Evolutionary conservation across 768 basidiomycete genomes (phyloP).

Genomic region (Tricholoma matsutake): DNA sequence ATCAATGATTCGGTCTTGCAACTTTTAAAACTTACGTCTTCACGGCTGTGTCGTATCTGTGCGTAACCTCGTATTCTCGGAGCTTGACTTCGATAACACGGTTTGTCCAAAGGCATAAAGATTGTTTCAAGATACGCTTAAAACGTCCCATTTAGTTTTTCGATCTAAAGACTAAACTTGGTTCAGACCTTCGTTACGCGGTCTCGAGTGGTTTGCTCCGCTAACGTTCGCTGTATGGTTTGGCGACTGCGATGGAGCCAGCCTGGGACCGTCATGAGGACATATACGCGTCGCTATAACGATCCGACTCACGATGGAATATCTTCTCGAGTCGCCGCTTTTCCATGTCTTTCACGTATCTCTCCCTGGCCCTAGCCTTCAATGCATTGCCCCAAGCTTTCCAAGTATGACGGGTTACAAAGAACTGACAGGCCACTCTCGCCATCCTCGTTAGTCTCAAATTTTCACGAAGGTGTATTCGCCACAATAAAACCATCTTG

Average conservation of each 20-base stretch:
- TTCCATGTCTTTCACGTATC: slow-evolving; percentile 43
- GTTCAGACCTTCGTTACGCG: slow-evolving; percentile 38
- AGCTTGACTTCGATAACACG: slow-evolving; percentile 72
- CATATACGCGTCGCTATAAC: neutral
- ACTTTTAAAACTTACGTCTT: slow-evolving; percentile 28
- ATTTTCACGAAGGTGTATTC: slow-evolving; percentile 46
- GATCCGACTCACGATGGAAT: slow-evolving; percentile 14
- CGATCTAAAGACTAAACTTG: neutral
- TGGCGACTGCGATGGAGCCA: slow-evolving; percentile 44
- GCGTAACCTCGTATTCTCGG: slow-evolving; percentile 62
- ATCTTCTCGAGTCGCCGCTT: slow-evolving; percentile 25
- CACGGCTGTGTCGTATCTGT: slow-evolving; percentile 35
- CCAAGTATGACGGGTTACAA: slow-evolving; percentile 48
- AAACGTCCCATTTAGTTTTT: neutral
- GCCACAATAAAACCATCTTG: slow-evolving; percentile 51
- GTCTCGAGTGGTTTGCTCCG: slow-evolving; percentile 41
- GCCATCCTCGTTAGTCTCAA: slow-evolving; percentile 53
- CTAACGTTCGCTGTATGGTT: slow-evolving; percentile 37
- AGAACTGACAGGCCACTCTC: slow-evolving; percentile 47
- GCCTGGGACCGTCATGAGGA: slow-evolving; percentile 28
- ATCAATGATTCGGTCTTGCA: neutral
- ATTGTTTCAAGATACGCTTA: slow-evolving; percentile 50
- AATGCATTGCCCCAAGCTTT: slow-evolving; percentile 45
- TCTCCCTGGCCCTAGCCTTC: slow-evolving; percentile 41
- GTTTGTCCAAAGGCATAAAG: slow-evolving; percentile 64